phyloP scores from a whole-genome alignment of 306 rosid genomes.

The Parietaria judaica region DNA sequence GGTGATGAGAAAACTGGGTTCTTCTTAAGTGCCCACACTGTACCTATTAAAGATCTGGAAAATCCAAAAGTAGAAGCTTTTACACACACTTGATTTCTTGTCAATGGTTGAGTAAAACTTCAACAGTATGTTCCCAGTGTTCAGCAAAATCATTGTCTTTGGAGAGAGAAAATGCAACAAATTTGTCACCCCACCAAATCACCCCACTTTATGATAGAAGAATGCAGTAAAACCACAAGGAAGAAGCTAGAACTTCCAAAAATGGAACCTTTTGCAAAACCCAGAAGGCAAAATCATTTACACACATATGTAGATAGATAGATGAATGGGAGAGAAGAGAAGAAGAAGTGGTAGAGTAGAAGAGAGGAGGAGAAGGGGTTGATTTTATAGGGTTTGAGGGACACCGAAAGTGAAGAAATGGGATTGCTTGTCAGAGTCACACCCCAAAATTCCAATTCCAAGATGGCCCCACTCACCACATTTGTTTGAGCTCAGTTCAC shows the following conservation, averaged over 20 bases:
- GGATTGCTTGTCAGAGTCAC: slow-evolving; percentile 56
- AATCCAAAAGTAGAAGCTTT: slow-evolving; percentile 78
- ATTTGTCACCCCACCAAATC: slow-evolving; percentile 27
- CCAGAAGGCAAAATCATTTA: slow-evolving; percentile 19
- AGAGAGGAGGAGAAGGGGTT: slow-evolving; percentile 9
- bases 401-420: slow-evolving; percentile 72
- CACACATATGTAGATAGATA: not conserved
- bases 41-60: slow-evolving; percentile 59
- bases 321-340: slow-evolving; percentile 8
- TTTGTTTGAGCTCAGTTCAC: slow-evolving; percentile 48
- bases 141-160: slow-evolving; percentile 65
- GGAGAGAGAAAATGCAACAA: slow-evolving; percentile 13
- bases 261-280: slow-evolving; percentile 28
- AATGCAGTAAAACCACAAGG: slow-evolving; percentile 15
- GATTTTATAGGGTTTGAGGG: slow-evolving; percentile 33
- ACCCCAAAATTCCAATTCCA: slow-evolving; percentile 47
- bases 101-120: slow-evolving; percentile 42
- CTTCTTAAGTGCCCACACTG: slow-evolving; percentile 36
- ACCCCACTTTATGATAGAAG: slow-evolving; percentile 16
- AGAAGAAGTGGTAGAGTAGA: slow-evolving; percentile 16
- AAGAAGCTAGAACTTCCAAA: slow-evolving; percentile 19
- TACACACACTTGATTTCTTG: slow-evolving; percentile 39
- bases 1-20: not conserved
- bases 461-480: slow-evolving; percentile 35
- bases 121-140: slow-evolving; percentile 37